phyloP scores from a whole-genome alignment of 768 basidiomycete species.

The Termitomyces sp. region DNA sequence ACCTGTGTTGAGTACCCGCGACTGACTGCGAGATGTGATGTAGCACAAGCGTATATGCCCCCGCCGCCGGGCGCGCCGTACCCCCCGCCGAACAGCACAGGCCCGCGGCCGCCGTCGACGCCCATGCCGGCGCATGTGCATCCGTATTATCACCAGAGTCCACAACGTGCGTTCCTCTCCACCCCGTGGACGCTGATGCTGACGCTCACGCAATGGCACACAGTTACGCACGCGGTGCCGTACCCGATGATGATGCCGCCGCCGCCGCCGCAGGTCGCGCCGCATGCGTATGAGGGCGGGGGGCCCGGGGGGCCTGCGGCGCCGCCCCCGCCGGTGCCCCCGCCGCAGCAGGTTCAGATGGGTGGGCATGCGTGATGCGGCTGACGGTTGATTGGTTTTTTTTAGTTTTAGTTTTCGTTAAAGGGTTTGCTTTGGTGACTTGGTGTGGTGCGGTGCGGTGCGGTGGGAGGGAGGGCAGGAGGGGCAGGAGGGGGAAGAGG shows the following conservation, averaged over 20 bases:
- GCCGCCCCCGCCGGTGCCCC: too few species aligned
- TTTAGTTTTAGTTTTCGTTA: too few species aligned
- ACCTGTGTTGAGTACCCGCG: not conserved
- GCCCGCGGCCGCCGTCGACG: constrained; percentile 81
- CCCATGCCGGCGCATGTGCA: constrained; percentile 85
- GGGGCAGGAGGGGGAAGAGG: too few species aligned
- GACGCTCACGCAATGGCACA: constrained; percentile 4
- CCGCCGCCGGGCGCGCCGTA: constrained; percentile 65
- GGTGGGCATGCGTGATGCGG: constrained; percentile 60
- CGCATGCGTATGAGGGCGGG: constrained; percentile 71
- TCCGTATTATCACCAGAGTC: constrained; percentile 86
- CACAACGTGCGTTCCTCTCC: constrained; percentile 54
- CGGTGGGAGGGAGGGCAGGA: too few species aligned
- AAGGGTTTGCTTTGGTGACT: too few species aligned
- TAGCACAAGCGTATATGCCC: constrained; percentile 73
- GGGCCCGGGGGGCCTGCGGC: constrained; percentile 10
- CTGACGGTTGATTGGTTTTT: not conserved
- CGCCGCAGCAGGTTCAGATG: constrained; percentile 70
- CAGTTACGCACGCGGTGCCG: constrained; percentile 82
- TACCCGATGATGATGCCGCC: constrained; percentile 94
- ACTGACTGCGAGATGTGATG: constrained; percentile 17
- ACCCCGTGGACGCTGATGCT: too few species aligned
- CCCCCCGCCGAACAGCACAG: constrained; percentile 74
- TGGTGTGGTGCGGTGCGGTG: too few species aligned
- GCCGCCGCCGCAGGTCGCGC: constrained; percentile 49